These are phyloP conservation scores for Hyphopichia wangnamkhiaoensis DNA, from an alignment of 1,139 yeast species.

Conservation along the genomic window DNA sequence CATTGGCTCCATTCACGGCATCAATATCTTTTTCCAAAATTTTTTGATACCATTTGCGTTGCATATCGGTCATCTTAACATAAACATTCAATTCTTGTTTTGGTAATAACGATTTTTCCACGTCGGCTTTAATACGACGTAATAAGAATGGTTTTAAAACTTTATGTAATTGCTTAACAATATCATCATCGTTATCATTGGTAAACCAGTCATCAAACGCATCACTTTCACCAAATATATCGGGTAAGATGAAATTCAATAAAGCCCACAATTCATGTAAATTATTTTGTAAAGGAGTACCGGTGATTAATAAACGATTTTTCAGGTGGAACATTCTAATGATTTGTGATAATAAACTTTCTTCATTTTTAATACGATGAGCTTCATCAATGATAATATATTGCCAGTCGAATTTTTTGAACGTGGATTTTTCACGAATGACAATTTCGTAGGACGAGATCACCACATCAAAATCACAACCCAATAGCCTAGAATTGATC, in stretches of 20 bases:
- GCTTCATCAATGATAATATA: constrained; percentile 81
- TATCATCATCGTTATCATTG: constrained; percentile 42
- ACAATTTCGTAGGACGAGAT: constrained; percentile 78
- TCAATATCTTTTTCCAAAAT: constrained; percentile 77
- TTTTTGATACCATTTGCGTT: constrained; percentile 72
- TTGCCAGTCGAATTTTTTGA: constrained; percentile 70
- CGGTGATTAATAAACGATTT: constrained; percentile 71
- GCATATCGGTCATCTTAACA: constrained; percentile 77
- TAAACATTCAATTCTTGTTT: constrained; percentile 73
- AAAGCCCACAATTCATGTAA: constrained; percentile 81
- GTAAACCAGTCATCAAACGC: constrained; percentile 76
- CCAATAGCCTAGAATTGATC: constrained; percentile 50
- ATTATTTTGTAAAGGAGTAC: constrained; percentile 80
- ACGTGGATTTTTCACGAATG: constrained; percentile 65
- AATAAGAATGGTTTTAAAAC: constrained; percentile 77
- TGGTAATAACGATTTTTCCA: constrained; percentile 74
- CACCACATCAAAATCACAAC: constrained; percentile 71
- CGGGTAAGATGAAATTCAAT: constrained; percentile 72
- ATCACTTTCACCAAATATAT: constrained; percentile 73
- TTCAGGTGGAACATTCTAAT: constrained; percentile 71
- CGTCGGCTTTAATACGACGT: constrained; percentile 77
- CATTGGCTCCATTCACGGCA: constrained; percentile 79
- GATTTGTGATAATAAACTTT: constrained; percentile 71
- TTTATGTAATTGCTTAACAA: constrained; percentile 85
- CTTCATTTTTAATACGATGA: constrained; percentile 78